Evolutionary conservation across 176 grass and related monocot species (phyloP), one percentile per base, ranked within the genome.

Genomic region (Pharus latifolius): DNA sequence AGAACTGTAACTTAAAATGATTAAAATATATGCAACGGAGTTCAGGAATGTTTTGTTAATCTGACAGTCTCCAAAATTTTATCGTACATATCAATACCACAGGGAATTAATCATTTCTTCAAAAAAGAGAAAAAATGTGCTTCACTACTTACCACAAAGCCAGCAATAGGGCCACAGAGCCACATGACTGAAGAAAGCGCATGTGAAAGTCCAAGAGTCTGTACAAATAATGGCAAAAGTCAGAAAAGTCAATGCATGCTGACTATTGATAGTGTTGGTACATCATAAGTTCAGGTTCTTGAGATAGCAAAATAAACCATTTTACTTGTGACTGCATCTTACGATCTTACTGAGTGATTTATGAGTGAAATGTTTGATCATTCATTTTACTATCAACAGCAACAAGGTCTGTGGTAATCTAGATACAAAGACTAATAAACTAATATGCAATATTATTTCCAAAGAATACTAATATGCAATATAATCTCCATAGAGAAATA

Each of bases 101-200:
- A n/a, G n/a, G n/a, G n/a, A n/a, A n/a, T n/a, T n/a, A n/a, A n/a
- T n/a, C n/a, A n/a, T n/a, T n/a, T n/a, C n/a, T n/a, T n/a, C n/a
- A n/a, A n/a, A n/a, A n/a, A n/a, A n/a, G n/a, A n/a, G n/a, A 2
- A 6, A 25, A 26, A 66, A 50, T 69, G 34, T 61, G 30, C 15
- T 6, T 61, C 17, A 22, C 25, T 59, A 77, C 89, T 92, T 63
- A 97, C 88, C 58, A 97, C 64, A 63, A 97, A 80, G 20, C 93
- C 88, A 78, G 93, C 93, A 42, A 97, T 82, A 26, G 89, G 93
- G 9, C 88, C 93, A 58, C 88, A 97, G 49, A 97, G 86, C 93
- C 93, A 97, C 86, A 97, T 92, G 72, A 97, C 65, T 43, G 93
- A 92, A 69, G 82, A 87, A 11, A 97, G 89, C 1, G 93, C 74